Base-by-base conservation (phyloP, 345 rosid species). In the Pelargonium nanum region DNA sequence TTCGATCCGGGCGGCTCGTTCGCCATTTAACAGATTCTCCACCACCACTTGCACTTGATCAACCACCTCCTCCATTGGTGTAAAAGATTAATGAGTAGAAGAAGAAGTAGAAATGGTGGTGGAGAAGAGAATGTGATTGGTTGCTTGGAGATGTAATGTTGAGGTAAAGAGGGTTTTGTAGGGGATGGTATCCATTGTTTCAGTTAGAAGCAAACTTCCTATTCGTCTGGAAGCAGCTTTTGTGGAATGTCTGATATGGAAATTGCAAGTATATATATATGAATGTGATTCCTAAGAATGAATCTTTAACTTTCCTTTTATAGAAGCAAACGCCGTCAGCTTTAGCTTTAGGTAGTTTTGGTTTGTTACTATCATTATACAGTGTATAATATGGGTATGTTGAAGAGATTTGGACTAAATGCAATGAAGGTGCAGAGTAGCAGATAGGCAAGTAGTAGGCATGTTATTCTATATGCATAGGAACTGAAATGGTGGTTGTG, bases 141-240 rank as follows among this genome's bases (percentile, higher is more conserved):
- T 82, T 78, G 88, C 94, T 84, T 81, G 73, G 75, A 69, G 70
- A 75, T 80, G 82, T 68, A 67, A 74, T n/a, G 7, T 5, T 34
- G 45, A 62, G 69, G 66, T n/a, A n/a, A n/a, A n/a, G 75, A 67
- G 68, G 64, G 78, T 72, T 80, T 80, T 77, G 67, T 51, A 28
- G 12, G 2, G 21, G 32, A 19, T 78, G 83, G 88, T 62, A 87
- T 85, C 92, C 84, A 75, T 85, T 85, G 91, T 85, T 87, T 87
- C 57, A 55, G 0, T 22, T 5, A 22, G 5, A 55, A 55, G 57
- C 19, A 55, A 55, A 6, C 25, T 55, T 9, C 15, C 57, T 55
- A 55, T 55, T 22, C 25, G 24, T 8, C 2, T 53, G 1, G 1
- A 19, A 13, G 9, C 19, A 6, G 10, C 17, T n/a, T 55, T 55